Percentiles rank a stretch among this genome's conserved stretches.
phyloP scores from a whole-genome alignment of 2,329 filamentous ascomycete species.

The Magnaporthiopsis incrustans region DNA sequence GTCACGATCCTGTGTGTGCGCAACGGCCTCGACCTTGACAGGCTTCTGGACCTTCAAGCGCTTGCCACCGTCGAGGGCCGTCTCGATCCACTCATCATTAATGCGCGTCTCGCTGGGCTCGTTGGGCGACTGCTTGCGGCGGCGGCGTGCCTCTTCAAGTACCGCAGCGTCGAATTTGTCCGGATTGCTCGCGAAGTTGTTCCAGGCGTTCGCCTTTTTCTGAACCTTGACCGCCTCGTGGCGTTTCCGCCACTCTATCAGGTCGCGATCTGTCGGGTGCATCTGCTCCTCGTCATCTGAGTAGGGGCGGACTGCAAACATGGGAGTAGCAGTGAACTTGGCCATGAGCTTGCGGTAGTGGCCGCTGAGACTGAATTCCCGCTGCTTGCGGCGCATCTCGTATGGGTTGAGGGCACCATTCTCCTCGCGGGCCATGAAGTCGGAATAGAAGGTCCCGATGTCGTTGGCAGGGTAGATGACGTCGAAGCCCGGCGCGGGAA shows the following conservation, averaged over 20 bases:
- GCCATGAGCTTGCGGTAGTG: constrained; percentile 81
- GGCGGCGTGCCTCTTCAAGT: constrained; percentile 19
- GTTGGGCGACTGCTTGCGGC: constrained; percentile 16
- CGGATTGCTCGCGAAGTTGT: constrained; percentile 14
- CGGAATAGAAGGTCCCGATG: constrained; percentile 73
- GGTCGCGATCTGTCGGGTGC: constrained; percentile 78
- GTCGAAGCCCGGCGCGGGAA: constrained; percentile 89
- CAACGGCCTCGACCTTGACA: neutral
- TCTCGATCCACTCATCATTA: constrained; percentile 33
- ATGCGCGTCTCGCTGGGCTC: constrained; percentile 17
- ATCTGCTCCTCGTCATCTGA: constrained; percentile 69
- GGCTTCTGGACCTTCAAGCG: constrained; percentile 28
- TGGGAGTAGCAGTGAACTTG: constrained; percentile 55
- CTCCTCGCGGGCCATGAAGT: constrained; percentile 73
- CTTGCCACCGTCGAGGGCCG: constrained; percentile 29
- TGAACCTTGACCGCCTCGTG: constrained; percentile 15
- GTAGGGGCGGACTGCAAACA: constrained; percentile 65
- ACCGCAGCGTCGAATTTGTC: constrained; percentile 15
- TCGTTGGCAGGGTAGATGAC: constrained; percentile 79
- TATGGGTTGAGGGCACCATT: constrained; percentile 76
- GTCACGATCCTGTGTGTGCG: neutral
- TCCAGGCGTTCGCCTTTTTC: constrained; percentile 12
- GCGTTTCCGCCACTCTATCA: constrained; percentile 39
- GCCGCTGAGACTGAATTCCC: constrained; percentile 82
- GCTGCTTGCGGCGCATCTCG: constrained; percentile 78